A percentile compares a stretch with the other conserved stretches of the same genome.
Conservation (phyloP, 2,329 filamentous ascomycete species). For the Cladosporium oxysporum region DNA sequence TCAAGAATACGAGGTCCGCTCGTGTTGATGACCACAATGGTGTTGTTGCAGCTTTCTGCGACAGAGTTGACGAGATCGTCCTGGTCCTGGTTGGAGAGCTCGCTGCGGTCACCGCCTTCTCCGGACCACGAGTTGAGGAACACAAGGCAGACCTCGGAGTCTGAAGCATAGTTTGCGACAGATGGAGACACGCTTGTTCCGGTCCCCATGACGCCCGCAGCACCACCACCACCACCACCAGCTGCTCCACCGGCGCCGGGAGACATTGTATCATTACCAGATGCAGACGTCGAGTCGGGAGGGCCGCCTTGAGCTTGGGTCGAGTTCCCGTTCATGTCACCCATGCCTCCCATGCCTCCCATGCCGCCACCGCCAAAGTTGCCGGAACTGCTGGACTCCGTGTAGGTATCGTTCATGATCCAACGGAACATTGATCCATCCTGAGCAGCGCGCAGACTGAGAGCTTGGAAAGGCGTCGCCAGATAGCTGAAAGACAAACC, state of each 20-base stretch:
- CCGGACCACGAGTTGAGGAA: conserved; percentile 35
- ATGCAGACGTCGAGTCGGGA: background rate
- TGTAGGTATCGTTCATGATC: conserved; percentile 27
- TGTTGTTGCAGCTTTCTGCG: conserved; percentile 35
- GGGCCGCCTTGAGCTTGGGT: background rate
- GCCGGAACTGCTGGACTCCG: conserved; percentile 23
- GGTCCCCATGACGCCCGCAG: background rate
- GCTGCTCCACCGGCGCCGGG: background rate
- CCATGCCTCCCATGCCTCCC: background rate
- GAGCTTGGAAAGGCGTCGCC: conserved; percentile 30
- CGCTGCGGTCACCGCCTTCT: conserved; percentile 33
- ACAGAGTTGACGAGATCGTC: conserved; percentile 35
- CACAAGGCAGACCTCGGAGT: conserved; percentile 34
- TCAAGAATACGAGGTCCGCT: conserved; percentile 34
- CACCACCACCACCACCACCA: conserved; percentile 2
- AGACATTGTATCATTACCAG: conserved; percentile 1
- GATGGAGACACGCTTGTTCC: conserved; percentile 13
- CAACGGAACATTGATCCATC: conserved; percentile 28
- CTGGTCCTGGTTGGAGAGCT: conserved; percentile 30
- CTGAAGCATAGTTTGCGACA: conserved; percentile 13
- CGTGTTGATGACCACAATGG: conserved; percentile 37
- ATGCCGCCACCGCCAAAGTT: background rate
- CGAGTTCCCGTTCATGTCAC: background rate
- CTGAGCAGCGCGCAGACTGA: conserved; percentile 26
- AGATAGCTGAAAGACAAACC: conserved; percentile 28